Base-by-base conservation (phyloP, 2,329 filamentous ascomycete species). In the Pseudopithomyces maydicus region DNA sequence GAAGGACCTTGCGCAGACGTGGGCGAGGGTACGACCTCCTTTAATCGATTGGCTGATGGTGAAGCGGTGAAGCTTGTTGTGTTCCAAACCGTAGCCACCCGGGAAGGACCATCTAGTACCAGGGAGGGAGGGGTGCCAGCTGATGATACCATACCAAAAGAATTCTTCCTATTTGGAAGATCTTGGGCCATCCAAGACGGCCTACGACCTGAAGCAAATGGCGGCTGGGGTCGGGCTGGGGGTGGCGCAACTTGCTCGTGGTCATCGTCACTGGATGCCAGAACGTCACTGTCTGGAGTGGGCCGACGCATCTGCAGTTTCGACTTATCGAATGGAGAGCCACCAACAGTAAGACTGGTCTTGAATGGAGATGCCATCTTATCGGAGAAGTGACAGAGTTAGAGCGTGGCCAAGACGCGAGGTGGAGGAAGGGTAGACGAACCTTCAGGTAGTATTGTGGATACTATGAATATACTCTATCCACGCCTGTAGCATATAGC, bases 231-330 rank as follows among this genome's bases (percentile, higher is more conserved):
- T n/a, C 59, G 52, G 17, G 65, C 61, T 6, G 64, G 52, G n/a
- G 67, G 65, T 8, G 64, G 52, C 20, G 67, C 65, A 56, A 67
- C 66, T 59, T 72, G 83, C 58, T 97, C 90, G 55, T 81, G 84
- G 76, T 99, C 95, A 74, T 98, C 95, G 75, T 98, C 95, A 12
- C 93, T 97, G 64, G 94, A 98, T 51, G 90, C 92, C 57, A 98
- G 81, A 50, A 91, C 94, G 74, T 98, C 94, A 3, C 93, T 97
- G 73, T 98, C 95, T 20, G 94, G 94, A 1, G 94, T 97, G 7
- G 92, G 92, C 52, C 90, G 90, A 67, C 93, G 87, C 54, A 88
- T 84, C 54, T 81, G 80, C 33, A 81, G 74, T 68, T 90, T 90
- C 48, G 89, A 82, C 74, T 92, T 95, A 49, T 94, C 91, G 14